Base-by-base conservation (phyloP, 129 eudicot species). In the Helichrysum umbraculigerum region DNA sequence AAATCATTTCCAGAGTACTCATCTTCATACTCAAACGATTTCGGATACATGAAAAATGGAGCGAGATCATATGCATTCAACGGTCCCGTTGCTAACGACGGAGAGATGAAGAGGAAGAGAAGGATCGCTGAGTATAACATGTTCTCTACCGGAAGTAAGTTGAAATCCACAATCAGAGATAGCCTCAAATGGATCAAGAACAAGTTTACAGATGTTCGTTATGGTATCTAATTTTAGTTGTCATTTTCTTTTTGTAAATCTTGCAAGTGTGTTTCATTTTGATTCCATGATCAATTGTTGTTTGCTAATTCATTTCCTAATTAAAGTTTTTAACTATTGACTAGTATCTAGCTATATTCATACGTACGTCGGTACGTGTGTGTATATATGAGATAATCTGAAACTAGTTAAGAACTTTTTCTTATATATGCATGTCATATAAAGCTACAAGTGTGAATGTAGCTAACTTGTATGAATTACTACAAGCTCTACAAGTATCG, bases 101-200 rank as follows among this genome's bases (percentile, higher is more conserved):
- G 89, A 19, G 96, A 92, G 30, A 67, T 70, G 8, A 92, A 85
- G 85, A 87, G 97, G 87, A 92, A 83, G 94, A 88, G 81, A 67
- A 85, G 97, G 79, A 87, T 92, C 16, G 97, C 97, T 2, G 77
- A 90, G 4, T 92, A 92, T 17, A 85, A 92, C 72, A 89, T 81
- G 92, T 87, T 87, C 58, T 78, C 88, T 14, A 83, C 84, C 0
- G 96, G 88, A 84, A 86, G 87, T 50, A 92, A 92, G 79, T 70
- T 92, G 4, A 92, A 87, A 81, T 88, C 96, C 5, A 75, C 86
- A 1, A 72, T 91, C 50, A 88, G 83, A 47, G 88, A 75, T 32
- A 82, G 90, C 79, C 81, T 92, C 86, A 92, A 84, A 69, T 92
- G 97, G 97, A 85, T 92, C 84, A 89, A 92, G 82, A 83, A 81